Base-by-base conservation (phyloP, 108 stramenopile genomes). In the Nitzschia sp. region DNA sequence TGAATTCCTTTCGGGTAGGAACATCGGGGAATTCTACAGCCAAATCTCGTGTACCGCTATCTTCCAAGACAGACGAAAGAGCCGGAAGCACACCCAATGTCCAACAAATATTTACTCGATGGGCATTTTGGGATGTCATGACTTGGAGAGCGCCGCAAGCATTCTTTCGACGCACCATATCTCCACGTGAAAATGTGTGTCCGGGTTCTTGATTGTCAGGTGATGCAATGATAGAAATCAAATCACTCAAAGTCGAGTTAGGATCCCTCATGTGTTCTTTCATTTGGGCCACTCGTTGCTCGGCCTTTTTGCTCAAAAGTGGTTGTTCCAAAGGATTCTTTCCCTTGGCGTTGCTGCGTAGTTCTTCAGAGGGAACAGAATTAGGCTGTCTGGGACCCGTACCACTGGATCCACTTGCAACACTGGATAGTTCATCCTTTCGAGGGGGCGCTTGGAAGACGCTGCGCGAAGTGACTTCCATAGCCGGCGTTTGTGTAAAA, bases 81-180 rank as follows among this genome's bases (percentile, higher is more conserved):
- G 92, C 87, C 8, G 76, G 60, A 49, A 93, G 69, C 2, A 91
- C 79, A 13, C 92, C 92, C 25, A 72, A 62, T 17, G 88, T 93
- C 92, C 92, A 91, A 60, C 87, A 88, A 32, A 93, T 76, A 28
- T 80, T 78, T 5, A 81, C 59, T 8, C 88, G 87, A 32, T 89
- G 82, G 35, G 67, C 63, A 13, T 72, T 70, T 25, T 87, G 83
- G 51, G 89, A 70, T 9, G 81, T 82, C 59, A 93, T 42, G 9
- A 90, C 78, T 63, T 93, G 85, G n/a, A 93, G 68, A 11, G 92
- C 89, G 1, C 92, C 92, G 54, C 92, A 93, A 3, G 89, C 89
- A 80, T 93, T 90, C 67, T 91, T 93, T 3, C 92, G 66, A 3
- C 89, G 76, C 6, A 86, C 86, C 72, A 85, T 88, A 67, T 76